Evolutionary conservation across 148 eudicot species (phyloP), one percentile per base, ranked within the genome.

Genomic region (Persicaria maculosa): DNA sequence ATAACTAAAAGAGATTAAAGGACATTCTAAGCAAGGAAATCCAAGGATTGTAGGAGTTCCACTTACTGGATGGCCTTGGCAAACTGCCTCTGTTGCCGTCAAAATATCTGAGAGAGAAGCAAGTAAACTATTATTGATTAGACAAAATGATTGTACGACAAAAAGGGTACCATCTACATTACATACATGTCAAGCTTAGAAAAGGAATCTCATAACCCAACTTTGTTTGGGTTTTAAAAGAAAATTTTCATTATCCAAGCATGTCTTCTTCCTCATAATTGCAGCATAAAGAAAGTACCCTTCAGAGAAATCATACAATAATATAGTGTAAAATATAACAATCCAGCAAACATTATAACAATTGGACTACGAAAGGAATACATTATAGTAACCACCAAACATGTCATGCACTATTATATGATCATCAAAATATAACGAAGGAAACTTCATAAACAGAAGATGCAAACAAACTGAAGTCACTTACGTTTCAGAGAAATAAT

Each of bases 401-500:
- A 10, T 8, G 68, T 62, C 68, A 31, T 25, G 25, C 44, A 62
- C 2, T 25, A 36, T 31, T 62, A 2, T 9, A 31, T 31, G 9
- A 3, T 31, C 9, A 16, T 62, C 62, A 62, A 16, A 4, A 65
- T 6, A 65, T 20, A 65, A 40, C 44, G 36, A 65, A 40, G 19
- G 44, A 7, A 12, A 15, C 19, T 40, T 17, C 12, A 48, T 20
- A 50, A 20, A 71, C 54, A 71, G 5, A 71, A 25, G 15, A 45
- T 6, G 11, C 7, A 22, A 64, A 67, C 10, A 77, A 20, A 73
- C 69, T 65, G 4, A 15, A 76, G 77, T 12, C 68, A 89, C 98
- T 92, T 82, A 95, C 98, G 80, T 87, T 95, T 92, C 82, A 95
- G 79, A 68, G 87, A 74, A 80, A 72, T 89, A 65, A 95, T 89